phyloP scores from a whole-genome alignment of 768 basidiomycete species.

The Gymnopilus dilepis region DNA sequence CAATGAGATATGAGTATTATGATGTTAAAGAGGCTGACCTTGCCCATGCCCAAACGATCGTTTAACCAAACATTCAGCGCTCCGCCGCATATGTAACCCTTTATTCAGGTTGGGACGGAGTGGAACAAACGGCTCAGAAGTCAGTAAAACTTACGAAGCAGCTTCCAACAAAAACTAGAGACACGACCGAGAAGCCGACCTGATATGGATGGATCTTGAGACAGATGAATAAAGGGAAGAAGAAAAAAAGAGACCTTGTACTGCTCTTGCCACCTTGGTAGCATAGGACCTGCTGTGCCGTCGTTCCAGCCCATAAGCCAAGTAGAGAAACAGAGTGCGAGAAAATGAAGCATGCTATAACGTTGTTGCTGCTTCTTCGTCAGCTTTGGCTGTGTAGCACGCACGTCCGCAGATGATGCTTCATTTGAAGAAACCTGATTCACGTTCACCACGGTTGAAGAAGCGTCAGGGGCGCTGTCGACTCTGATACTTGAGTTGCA shows the following conservation, averaged over 20 bases:
- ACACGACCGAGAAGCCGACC: slow-evolving; percentile 28
- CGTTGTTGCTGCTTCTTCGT: slow-evolving; percentile 23
- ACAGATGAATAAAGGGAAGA: background rate
- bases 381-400: background rate
- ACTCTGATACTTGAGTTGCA: background rate
- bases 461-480: background rate
- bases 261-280: slow-evolving; percentile 70
- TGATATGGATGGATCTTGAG: background rate
- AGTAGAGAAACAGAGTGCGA: slow-evolving; percentile 56
- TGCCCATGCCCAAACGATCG: slow-evolving; percentile 46
- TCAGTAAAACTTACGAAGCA: slow-evolving; percentile 20
- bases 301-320: slow-evolving; percentile 82
- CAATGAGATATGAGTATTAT: background rate
- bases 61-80: slow-evolving; percentile 43
- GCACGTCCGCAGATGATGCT: background rate
- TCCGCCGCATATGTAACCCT: slow-evolving; percentile 47
- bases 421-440: background rate
- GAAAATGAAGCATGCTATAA: slow-evolving; percentile 51
- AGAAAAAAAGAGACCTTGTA: slow-evolving; percentile 42
- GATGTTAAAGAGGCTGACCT: slow-evolving; percentile 28
- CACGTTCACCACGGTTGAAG: background rate
- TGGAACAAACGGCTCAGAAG: background rate
- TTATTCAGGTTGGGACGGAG: background rate
- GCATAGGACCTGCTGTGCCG: slow-evolving; percentile 72
- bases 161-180: slow-evolving; percentile 28